Evolutionary conservation across 441 rosid species (phyloP), one percentile per base, ranked within the genome.

Genomic region (Adansonia grandidieri): DNA sequence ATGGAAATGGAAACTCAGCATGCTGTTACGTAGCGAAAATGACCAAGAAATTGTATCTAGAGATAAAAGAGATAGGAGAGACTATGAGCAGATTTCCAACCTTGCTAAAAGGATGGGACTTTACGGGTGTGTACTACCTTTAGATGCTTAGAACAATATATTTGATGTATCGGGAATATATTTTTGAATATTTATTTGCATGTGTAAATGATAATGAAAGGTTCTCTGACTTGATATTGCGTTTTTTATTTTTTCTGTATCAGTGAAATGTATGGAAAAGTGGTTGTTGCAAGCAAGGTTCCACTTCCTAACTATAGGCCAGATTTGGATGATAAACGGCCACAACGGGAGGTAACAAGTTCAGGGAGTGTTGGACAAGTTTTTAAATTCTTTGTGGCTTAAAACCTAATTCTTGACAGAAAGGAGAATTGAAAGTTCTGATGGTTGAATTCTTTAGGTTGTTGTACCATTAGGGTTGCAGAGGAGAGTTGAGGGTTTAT

Each of bases 281-380:
- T 91, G 74, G 97, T 96, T 78, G 99, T 96, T 80, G 94, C 97
- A n/a, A 93, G 99, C 89, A 96, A 93, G 87, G 90, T 88, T 85
- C 98, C 98, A 77, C 97, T 96, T 80, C 97, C 99, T 9, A 94
- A 96, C 83, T 96, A 96, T 84, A 73, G 99, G 82, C 98, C 98
- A 3, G 99, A 96, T 86, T 89, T 96, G 86, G 99, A 96, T 89
- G 98, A 96, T 82, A 94, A 88, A 90, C 88, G 99, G 85, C 99
- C 99, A 74, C 99, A 96, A 64, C 90, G 99, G 74, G 99, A 96
- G 99, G 98, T 96, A 85, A 80, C 71, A 42, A 5, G 48, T 63
- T 85, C 65, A 44, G 64, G 76, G 69, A 69, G 51, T 71, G 75
- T 44, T 51, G 78, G 42, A 32, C 63, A 66, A 50, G 57, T 63